Evolutionary conservation across 495 filamentous ascomycete genomes (phyloP).

Genomic region (Penicillium cinerascens): DNA sequence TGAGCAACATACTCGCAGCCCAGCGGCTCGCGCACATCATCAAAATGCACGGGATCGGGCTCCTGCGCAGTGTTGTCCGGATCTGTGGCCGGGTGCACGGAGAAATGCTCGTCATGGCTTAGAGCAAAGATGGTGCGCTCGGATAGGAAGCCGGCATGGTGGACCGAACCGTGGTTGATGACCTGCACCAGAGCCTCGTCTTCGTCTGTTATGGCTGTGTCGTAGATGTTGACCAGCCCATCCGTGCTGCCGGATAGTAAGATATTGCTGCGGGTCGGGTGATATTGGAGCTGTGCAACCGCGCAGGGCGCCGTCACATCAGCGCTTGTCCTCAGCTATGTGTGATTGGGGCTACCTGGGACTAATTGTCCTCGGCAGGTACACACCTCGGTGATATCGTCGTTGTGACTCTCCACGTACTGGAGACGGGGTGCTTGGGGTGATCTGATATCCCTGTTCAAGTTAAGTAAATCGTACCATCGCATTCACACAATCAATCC

Average conservation of each 20-base stretch:
- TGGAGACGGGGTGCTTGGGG: slow-evolving; percentile 49
- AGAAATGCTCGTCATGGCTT: slow-evolving; percentile 77
- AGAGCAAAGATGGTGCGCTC: slow-evolving; percentile 66
- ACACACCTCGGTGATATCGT: slow-evolving; percentile 79
- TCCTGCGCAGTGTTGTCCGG: slow-evolving; percentile 51
- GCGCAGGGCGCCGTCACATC: slow-evolving; percentile 11
- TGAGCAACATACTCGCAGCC: slow-evolving; percentile 81
- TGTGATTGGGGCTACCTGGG: background rate
- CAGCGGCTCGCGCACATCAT: slow-evolving; percentile 69
- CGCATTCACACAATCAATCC: no score
- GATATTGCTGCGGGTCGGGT: slow-evolving; percentile 57
- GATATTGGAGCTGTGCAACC: slow-evolving; percentile 60
- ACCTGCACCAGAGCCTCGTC: slow-evolving; percentile 83
- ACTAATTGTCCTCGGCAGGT: background rate
- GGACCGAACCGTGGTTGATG: slow-evolving; percentile 85
- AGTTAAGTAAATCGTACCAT: slow-evolving; percentile 19
- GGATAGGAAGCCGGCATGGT: slow-evolving; percentile 77
- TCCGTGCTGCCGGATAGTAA: slow-evolving; percentile 90
- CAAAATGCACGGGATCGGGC: slow-evolving; percentile 56
- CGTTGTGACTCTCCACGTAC: slow-evolving; percentile 85
- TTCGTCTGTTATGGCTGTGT: slow-evolving; percentile 70
- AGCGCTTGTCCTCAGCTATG: background rate
- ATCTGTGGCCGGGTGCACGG: slow-evolving; percentile 67
- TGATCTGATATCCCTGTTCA: slow-evolving; percentile 65
- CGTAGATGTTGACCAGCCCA: slow-evolving; percentile 81